Evolutionary conservation across 768 basidiomycete species (phyloP), one percentile per base, ranked within the genome.

Genomic region (Infundibulicybe gibba): DNA sequence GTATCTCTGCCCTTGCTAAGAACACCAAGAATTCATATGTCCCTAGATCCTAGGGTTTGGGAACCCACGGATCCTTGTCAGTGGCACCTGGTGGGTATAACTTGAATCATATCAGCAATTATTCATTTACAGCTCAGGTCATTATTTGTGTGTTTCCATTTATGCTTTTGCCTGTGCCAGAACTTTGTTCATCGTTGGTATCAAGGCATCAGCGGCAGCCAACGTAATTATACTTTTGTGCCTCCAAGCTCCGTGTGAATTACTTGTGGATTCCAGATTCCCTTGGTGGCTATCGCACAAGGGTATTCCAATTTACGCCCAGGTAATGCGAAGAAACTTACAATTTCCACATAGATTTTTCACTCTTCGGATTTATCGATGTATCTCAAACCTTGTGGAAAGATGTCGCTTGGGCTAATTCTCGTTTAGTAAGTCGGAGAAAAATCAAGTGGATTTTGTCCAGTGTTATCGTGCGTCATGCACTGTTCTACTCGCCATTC

Each of bases 261-360:
- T 30, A 47, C 20, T 30, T 13, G 13, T 31, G 35, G 21, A 39
- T 38, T 12, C 21, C 45, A 76, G 70, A 54, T 76, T 32, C 12
- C 65, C 32, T 66, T 74, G 39, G 71, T 69, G 15, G 69, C 74
- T 38, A 52, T 70, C 30, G 68, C 69, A 5, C 73, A 77, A 61
- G 61, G 59, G 72, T 75, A 35, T 4, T 8, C 25, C 25, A 3
- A 25, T 25, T 25, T n/a, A n/a, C 25, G 6, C 14, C 10, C 3
- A 6, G 35, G 17, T 38, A 10, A 38, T 10, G 17, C 17, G 17
- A 10, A 10, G 17, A 14, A 38, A 3, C 10, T 38, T n/a, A n/a
- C n/a, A 38, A 38, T 16, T 13, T 25, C 11, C 15, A 11, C 39
- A 37, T 41, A 72, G 73, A 32, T 74, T 69, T 45, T 72, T 74